Evolutionary conservation across 148 eudicot species (phyloP), one percentile per base, ranked within the genome.

Genomic region (Chenopodium formosanum): DNA sequence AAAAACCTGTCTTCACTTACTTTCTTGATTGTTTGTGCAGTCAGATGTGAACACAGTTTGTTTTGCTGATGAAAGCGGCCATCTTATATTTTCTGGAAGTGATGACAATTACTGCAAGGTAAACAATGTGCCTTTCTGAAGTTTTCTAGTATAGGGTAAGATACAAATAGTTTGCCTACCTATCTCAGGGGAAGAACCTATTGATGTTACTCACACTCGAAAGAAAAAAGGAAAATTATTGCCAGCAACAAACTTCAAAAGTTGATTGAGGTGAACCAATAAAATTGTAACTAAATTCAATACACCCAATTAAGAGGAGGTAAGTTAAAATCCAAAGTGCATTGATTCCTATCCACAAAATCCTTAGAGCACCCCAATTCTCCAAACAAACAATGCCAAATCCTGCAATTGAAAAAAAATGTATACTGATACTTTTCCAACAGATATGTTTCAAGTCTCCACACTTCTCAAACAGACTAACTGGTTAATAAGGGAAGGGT

Each of bases 11-110:
- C 44, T 50, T 77, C 68, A 48, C n/a, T 44, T 4, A 52, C 23
- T 47, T 66, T 85, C 64, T 47, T 70, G 52, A 66, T 50, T 31
- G 72, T 73, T 77, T 48, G 62, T 86, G 91, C 91, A 94, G 98
- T 89, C 90, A 72, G 98, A 94, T 91, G 98, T 94, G 82, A 94
- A 94, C 78, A 78, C 92, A 52, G 98, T 94, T 44, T 94, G 97
- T 83, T 94, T 94, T 88, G 97, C 94, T 79, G 98, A 94, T 83
- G 97, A 90, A 85, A 86, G 87, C 80, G 92, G 97, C 82, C 85
- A 94, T 80, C 83, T 94, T 71, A 86, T 92, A 53, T 91, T 87
- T 81, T 94, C 98, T 46, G 97, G 98, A 72, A 90, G 98, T 81
- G 98, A 94, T 53, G 97, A 94, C 87, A 83, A 71, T 80, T 89